phyloP scores from a whole-genome alignment of 257 asterid genomes.

The Scutellaria barbata region DNA sequence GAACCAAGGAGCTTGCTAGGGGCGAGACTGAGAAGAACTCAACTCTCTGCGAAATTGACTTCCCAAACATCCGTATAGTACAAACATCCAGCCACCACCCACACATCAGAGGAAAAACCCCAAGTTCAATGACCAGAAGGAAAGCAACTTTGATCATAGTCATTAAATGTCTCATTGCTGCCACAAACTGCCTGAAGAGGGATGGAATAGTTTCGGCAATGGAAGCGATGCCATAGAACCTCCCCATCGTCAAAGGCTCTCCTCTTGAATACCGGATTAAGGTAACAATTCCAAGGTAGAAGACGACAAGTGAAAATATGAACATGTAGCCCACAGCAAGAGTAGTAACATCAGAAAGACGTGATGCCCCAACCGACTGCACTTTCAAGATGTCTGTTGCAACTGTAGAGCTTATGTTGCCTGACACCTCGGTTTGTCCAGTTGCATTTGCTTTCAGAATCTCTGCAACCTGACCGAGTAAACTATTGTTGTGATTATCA shows the following conservation, averaged over 20 bases:
- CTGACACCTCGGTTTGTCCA: slow-evolving; percentile 52
- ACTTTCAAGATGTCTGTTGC: slow-evolving; percentile 68
- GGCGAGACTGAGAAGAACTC: slow-evolving; percentile 97
- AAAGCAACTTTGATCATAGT: slow-evolving; percentile 99
- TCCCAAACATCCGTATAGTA: slow-evolving; percentile 94
- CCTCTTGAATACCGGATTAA: slow-evolving; percentile 90
- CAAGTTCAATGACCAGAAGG: slow-evolving; percentile 96
- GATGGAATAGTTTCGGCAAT: slow-evolving; percentile 94
- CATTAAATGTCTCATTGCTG: slow-evolving; percentile 97
- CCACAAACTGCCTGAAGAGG: slow-evolving; percentile 86
- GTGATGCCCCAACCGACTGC: slow-evolving; percentile 67
- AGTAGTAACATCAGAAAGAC: slow-evolving; percentile 93
- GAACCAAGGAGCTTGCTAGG: slow-evolving; percentile 94
- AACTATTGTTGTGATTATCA: slow-evolving; percentile 55
- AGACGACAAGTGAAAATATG: slow-evolving; percentile 73
- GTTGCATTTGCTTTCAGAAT: slow-evolving; percentile 69
- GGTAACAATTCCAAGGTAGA: slow-evolving; percentile 82
- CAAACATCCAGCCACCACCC: slow-evolving; percentile 99
- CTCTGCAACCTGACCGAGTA: slow-evolving; percentile 73
- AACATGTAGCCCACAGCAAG: slow-evolving; percentile 96
- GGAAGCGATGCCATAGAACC: slow-evolving; percentile 94
- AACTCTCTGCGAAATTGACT: slow-evolving; percentile 86
- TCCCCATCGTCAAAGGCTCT: slow-evolving; percentile 91
- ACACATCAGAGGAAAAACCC: slow-evolving; percentile 97
- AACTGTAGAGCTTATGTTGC: slow-evolving; percentile 61